Conservation (phyloP, 2,329 filamentous ascomycete genomes). For the Sclerotinia sclerotiorum region DNA sequence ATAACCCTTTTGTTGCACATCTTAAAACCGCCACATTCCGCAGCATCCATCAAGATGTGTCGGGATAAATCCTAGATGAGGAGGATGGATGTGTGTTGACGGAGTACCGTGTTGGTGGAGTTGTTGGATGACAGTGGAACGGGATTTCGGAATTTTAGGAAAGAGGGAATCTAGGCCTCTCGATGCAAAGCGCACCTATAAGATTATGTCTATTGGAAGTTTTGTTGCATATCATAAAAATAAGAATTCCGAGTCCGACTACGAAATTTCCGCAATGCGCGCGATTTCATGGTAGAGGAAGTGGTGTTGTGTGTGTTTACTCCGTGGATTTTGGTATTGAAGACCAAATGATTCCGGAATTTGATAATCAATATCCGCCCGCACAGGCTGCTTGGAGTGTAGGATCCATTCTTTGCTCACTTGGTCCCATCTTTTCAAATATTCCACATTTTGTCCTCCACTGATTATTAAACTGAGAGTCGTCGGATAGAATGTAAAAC, state of each 20-base stretch:
- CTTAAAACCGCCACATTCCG: slow-evolving; percentile 20
- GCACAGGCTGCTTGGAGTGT: background rate
- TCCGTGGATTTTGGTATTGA: background rate
- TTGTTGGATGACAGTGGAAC: slow-evolving; percentile 2
- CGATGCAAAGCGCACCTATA: background rate
- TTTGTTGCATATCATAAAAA: slow-evolving; percentile 8
- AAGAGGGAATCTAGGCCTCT: background rate
- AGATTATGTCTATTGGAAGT: background rate
- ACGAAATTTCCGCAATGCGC: background rate
- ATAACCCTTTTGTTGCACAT: background rate
- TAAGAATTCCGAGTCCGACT: background rate
- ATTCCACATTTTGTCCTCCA: background rate
- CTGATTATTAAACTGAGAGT: background rate
- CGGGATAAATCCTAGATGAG: background rate
- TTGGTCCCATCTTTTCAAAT: background rate
- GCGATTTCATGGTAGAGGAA: no score
- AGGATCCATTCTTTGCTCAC: background rate
- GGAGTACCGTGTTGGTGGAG: background rate
- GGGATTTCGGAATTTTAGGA: background rate
- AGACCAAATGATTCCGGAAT: background rate
- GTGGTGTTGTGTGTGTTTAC: background rate
- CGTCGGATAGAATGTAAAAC: background rate
- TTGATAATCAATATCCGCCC: background rate
- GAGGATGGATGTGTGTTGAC: background rate
- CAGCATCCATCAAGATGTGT: background rate